A percentile compares a stretch with the other conserved stretches of the same genome.
Conservation (phyloP, 73 alveolate genomes). For the Paramecium bursaria region DNA sequence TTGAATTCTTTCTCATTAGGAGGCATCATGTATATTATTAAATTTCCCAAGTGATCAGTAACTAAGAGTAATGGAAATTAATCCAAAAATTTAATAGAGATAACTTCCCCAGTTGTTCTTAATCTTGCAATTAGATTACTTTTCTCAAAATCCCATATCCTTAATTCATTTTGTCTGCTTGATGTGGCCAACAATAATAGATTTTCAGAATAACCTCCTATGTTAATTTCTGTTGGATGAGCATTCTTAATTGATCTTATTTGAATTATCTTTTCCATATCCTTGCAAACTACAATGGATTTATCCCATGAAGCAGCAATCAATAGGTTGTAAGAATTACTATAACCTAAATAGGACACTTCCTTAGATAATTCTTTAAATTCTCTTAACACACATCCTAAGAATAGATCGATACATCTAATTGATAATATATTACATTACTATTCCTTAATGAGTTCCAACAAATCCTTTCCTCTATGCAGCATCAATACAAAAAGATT, state of each 20-base stretch:
- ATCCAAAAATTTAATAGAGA: conserved; percentile 23
- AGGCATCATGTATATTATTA: conserved; percentile 11
- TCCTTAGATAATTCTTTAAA: conserved; percentile 29
- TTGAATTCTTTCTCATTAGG: too few relatives aligned
- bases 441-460: conserved; percentile 56
- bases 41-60: conserved; percentile 5
- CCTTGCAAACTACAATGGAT: conserved; percentile 47
- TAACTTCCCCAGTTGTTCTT: conserved; percentile 23
- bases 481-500: conserved; percentile 42
- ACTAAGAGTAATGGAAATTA: not conserved
- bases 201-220: conserved; percentile 60
- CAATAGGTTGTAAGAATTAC: conserved; percentile 1
- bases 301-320: conserved; percentile 63
- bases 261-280: conserved; percentile 26
- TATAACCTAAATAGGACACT: conserved; percentile 12
- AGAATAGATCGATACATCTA: conserved; percentile 6
- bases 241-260: conserved; percentile 61
- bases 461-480: conserved; percentile 53
- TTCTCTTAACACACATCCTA: conserved; percentile 9
- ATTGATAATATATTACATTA: conserved; percentile 16
- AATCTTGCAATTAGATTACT: conserved; percentile 29
- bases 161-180: conserved; percentile 26
- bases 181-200: conserved; percentile 44
- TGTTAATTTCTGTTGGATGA: conserved; percentile 32
- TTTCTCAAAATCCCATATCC: conserved; percentile 70